Base-by-base conservation (phyloP, 192 early-diverging fungal species). In the Linnemannia elongata region DNA sequence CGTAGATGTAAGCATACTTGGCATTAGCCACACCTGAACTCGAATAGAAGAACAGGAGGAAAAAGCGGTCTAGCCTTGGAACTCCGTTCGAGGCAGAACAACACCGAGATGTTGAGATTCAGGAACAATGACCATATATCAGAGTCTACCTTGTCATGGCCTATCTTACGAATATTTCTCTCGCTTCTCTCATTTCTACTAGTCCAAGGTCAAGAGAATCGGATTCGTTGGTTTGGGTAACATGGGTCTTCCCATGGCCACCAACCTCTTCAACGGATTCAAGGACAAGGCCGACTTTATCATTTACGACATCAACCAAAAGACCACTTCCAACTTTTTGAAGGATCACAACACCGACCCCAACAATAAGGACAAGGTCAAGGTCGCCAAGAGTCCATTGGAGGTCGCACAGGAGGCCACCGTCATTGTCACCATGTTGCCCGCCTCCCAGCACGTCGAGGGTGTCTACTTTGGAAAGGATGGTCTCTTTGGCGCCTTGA, bases 141-240 rank as follows among this genome's bases (percentile, higher is more conserved):
- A 66, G 60, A 12, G 33, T 69, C n/a, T 30, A 15, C 1, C 76
- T 49, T 49, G 24, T 7, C 36, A 63, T 27, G 33, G 9, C 22
- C 20, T 18, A 22, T 33, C 54, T 60, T 8, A 42, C 7, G 12
- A 30, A 24, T 36, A 44, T 44, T 33, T 13, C 30, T 68, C 49
- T 42, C 12, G 3, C 57, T 41, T 33, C 49, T 15, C 52, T 71
- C 1, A 24, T 66, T n/a, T 49, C 38, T 10, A 20, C 10, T 66
- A 87, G 85, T 81, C 85, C 52, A 88, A 88, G 78, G 87, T 78
- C 73, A 83, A 88, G 74, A 83, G 86, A 6, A 92, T 97, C 83
- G 97, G 97, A 12, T 96, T 97, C 78, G 95, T 99, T 72, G 98
- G 98, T 4, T 92, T 99, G 24, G 98, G 98, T 13, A 94, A 96